Base-by-base conservation (phyloP, 371 early-diverging fungal genomes). In the Circinella minor region DNA sequence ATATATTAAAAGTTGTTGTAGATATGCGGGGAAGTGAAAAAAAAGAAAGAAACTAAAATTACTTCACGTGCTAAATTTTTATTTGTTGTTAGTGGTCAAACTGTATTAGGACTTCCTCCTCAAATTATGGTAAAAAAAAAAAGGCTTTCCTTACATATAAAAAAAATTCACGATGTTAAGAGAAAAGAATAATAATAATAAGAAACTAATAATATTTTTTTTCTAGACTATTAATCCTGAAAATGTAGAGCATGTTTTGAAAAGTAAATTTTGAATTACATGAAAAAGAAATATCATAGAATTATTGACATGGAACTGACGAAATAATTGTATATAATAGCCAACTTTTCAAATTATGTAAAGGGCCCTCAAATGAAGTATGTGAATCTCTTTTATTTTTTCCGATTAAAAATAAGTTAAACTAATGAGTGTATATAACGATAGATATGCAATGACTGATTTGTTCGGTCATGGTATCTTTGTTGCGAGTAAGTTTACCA, bases 381-480 rank as follows among this genome's bases (percentile, higher is more conserved):
- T 4, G 57, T 4, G 20, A 0, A 27, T 15, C 51, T 51, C 15
- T 17, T 51, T 17, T 17, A 51, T 4, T 51, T n/a, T 51, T 15
- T 34, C 57, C 34, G 57, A 57, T 2, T 51, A 4, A 51, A 17
- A n/a, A 15, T 15, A n/a, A 51, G 4, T 51, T 8, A 51, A 17
- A 51, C 51, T 34, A 57, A 11, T 57, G 27, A 1, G 1, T 9
- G 9, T 7, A n/a, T 10, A 18, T 14, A 57, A 27, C 7, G 5
- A 4, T 43, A 72, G 81, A 15, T 67, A 61, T 37, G 61, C 73
- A 7, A 36, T 81, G 55, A 38, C 65, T 6, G 85, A 89, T 17
- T 63, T 91, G 4, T 78, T 93, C 15, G 93, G 93, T 4, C 75
- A 91, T 66, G 93, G 93, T 57, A 93, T 93, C 68, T 93, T 93